Conservation (phyloP, 139 green algal genomes). For the Edaphochlamys debaryana region DNA sequence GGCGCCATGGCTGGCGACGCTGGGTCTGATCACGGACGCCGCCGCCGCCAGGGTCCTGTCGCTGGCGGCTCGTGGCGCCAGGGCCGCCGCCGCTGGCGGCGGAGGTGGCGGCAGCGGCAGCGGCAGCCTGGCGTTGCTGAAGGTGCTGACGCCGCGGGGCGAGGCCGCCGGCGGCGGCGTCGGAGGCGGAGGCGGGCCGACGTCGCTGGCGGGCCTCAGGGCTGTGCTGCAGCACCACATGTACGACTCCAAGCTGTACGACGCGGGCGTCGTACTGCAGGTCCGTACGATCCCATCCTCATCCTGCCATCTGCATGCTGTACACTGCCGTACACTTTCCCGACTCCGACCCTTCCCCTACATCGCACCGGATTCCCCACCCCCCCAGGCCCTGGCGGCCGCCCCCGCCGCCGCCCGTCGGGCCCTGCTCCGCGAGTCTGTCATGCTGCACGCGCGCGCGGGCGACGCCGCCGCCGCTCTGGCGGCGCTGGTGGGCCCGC, state of each 20-base stretch:
- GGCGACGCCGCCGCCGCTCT: slow-evolving; percentile 73
- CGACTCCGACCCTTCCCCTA: too few relatives aligned
- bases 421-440: slow-evolving; percentile 61
- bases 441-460: slow-evolving; percentile 66
- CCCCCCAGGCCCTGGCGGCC: neutral
- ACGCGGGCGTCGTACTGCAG: slow-evolving; percentile 49
- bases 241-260: slow-evolving; percentile 62
- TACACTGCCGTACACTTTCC: neutral
- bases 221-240: slow-evolving; percentile 66
- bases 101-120: neutral
- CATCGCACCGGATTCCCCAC: too few relatives aligned
- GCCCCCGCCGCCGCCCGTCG: neutral
- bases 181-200: too few relatives aligned
- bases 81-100: neutral
- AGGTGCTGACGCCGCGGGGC: neutral
- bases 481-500: slow-evolving; percentile 71
- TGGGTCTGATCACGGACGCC: neutral
- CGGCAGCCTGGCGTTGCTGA: slow-evolving; percentile 32
- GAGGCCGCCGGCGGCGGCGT: neutral
- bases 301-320: neutral
- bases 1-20: slow-evolving; percentile 10
- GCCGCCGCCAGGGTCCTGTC: neutral
- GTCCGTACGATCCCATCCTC: neutral
- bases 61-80: neutral
- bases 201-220: slow-evolving; percentile 41